phyloP scores from a whole-genome alignment of 805 yeast genomes.

The Scheffersomyces lignosus region DNA sequence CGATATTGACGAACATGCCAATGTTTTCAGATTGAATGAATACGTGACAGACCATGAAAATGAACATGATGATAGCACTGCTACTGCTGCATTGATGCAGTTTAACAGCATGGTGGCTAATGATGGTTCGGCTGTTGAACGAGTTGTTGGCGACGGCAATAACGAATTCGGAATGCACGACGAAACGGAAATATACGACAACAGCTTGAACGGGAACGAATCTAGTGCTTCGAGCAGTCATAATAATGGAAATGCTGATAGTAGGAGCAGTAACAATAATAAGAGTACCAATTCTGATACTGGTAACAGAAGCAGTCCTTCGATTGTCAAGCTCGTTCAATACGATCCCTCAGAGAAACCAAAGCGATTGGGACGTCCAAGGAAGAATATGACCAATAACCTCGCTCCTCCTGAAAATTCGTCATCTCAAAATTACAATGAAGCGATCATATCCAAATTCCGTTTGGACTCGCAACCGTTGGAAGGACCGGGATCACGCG shows the following conservation, averaged over 20 bases:
- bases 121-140: not conserved
- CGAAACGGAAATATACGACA: too few relatives aligned
- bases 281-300: constrained; percentile 17
- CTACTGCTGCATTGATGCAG: constrained; percentile 20
- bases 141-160: not conserved
- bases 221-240: not conserved
- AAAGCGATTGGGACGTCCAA: constrained; percentile 36
- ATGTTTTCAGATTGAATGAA: constrained; percentile 15
- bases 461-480: constrained; percentile 35
- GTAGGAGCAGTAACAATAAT: constrained; percentile 2
- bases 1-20: constrained; percentile 6
- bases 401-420: constrained; percentile 19
- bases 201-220: too few relatives aligned
- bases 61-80: constrained; percentile 9
- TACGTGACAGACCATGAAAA: constrained; percentile 9
- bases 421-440: constrained; percentile 27
- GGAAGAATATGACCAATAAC: constrained; percentile 23
- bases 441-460: constrained; percentile 31
- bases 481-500: constrained; percentile 42
- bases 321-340: constrained; percentile 22
- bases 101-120: constrained; percentile 10
- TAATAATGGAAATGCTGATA: constrained; percentile 4
- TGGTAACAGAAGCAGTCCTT: constrained; percentile 4
- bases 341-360: constrained; percentile 33
- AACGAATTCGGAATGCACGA: too few relatives aligned